Percentiles rank a stretch among this genome's conserved stretches.
Evolutionary conservation across 129 eudicot species (phyloP).

Genomic region (Centrapalus pauciflorus): DNA sequence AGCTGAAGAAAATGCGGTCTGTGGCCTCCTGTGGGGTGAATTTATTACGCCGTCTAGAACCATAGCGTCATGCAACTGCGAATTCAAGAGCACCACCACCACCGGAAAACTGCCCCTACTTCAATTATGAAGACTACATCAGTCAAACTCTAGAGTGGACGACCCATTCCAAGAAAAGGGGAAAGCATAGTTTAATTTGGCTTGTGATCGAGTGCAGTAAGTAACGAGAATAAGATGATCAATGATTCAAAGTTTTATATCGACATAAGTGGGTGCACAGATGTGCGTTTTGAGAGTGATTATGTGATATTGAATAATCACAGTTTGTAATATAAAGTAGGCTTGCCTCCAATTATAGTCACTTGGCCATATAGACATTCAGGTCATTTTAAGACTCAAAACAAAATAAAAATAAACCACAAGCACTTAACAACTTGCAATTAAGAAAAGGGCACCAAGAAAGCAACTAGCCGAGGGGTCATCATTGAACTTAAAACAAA

Average conservation of each 20-base stretch:
- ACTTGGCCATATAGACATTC: neutral
- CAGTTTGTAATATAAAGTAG: neutral
- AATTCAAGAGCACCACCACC: neutral
- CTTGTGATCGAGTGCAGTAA: no score
- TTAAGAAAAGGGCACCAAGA: constrained; percentile 12
- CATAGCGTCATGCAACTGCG: constrained; percentile 23
- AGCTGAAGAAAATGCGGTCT: constrained; percentile 31
- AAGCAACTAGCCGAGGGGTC: constrained; percentile 16
- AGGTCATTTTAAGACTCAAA: no score
- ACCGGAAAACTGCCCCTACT: neutral
- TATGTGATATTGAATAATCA: no score
- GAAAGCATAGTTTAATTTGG: neutral
- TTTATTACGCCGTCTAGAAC: constrained; percentile 37
- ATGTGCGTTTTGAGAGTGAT: no score
- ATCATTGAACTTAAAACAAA: constrained; percentile 14
- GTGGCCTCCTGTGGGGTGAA: constrained; percentile 56
- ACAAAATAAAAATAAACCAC: neutral
- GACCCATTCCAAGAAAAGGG: neutral
- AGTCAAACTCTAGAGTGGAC: no score
- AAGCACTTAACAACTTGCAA: constrained; percentile 11
- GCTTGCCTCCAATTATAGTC: neutral
- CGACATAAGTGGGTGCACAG: no score
- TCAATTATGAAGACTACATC: no score
- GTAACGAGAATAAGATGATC: no score
- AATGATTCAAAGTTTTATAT: no score